Percentiles rank a stretch among this genome's conserved stretches.
phyloP scores from a whole-genome alignment of 495 filamentous ascomycete genomes.

The Annulohypoxylon bovei region DNA sequence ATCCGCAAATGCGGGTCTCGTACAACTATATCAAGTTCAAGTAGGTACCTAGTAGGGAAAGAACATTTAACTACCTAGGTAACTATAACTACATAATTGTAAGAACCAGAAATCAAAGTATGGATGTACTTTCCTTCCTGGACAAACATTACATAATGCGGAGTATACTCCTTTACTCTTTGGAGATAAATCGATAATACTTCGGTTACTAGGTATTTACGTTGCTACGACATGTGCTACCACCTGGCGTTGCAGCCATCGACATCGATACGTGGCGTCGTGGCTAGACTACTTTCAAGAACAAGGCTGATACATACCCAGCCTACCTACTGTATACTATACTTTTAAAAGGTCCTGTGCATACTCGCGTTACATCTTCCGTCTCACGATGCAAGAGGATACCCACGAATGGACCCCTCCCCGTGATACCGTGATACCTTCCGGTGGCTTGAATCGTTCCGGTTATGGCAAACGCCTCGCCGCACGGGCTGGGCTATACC shows the following conservation, averaged over 20 bases:
- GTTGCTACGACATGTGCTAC: conserved; percentile 27
- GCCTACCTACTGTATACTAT: background rate
- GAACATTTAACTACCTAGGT: background rate
- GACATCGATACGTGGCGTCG: conserved; percentile 11
- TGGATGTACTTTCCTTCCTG: background rate
- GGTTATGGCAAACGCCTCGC: conserved; percentile 17
- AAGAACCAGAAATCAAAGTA: background rate
- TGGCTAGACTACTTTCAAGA: conserved; percentile 15
- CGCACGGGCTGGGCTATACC: conserved; percentile 3
- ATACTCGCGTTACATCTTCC: conserved; percentile 23
- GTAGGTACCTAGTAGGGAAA: background rate
- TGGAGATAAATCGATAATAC: background rate
- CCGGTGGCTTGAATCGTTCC: conserved; percentile 27
- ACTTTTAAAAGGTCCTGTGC: conserved; percentile 27
- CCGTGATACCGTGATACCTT: conserved; percentile 10
- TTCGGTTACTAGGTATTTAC: conserved; percentile 12
- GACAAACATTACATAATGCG: background rate
- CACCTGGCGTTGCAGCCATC: conserved; percentile 1
- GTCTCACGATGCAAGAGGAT: conserved; percentile 6
- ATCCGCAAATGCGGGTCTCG: background rate
- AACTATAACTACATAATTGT: too few species aligned
- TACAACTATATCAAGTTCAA: background rate
- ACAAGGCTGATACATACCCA: conserved; percentile 26
- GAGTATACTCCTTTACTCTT: background rate
- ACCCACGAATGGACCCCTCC: conserved; percentile 17